These are phyloP conservation scores for Trichoderma afroharzianum DNA, from an alignment of 2,329 filamentous ascomycete genomes.

Conservation along the genomic window DNA sequence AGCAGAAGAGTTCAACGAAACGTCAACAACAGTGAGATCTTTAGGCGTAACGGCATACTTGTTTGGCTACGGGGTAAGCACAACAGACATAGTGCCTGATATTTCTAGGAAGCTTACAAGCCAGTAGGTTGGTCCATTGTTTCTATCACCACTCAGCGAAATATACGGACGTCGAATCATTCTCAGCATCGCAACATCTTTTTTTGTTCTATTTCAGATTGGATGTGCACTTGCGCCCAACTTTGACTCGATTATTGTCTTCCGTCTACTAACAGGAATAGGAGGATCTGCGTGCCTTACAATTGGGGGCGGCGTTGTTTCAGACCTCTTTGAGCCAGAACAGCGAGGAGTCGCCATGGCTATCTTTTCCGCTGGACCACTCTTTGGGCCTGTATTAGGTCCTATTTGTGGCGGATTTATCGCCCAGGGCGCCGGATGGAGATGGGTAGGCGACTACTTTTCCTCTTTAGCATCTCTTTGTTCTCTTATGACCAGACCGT, in stretches of 20 bases:
- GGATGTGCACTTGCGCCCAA: constrained; percentile 59
- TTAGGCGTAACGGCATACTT: constrained; percentile 68
- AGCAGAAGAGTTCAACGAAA: constrained; percentile 56
- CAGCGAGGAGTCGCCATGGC: constrained; percentile 47
- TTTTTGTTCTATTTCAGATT: constrained; percentile 62
- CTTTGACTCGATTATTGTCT: constrained; percentile 54
- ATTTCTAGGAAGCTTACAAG: neutral
- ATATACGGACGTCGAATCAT: constrained; percentile 60
- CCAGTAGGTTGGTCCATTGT: constrained; percentile 43
- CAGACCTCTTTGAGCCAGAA: constrained; percentile 49
- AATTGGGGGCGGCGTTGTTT: constrained; percentile 52
- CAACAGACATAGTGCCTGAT: neutral
- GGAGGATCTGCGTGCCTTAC: constrained; percentile 54
- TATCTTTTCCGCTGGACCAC: constrained; percentile 54
- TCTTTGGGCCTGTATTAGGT: constrained; percentile 51
- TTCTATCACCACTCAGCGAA: constrained; percentile 58
- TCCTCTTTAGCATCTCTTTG: neutral
- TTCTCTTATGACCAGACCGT: neutral
- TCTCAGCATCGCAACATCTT: constrained; percentile 53
- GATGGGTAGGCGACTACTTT: constrained; percentile 38
- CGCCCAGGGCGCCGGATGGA: constrained; percentile 47
- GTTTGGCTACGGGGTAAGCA: constrained; percentile 54
- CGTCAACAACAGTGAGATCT: constrained; percentile 49
- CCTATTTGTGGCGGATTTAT: constrained; percentile 50
- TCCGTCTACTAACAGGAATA: constrained; percentile 57